Evolutionary conservation across 345 rosid genomes (phyloP).

Genomic region (Gossypium ekmanianum): DNA sequence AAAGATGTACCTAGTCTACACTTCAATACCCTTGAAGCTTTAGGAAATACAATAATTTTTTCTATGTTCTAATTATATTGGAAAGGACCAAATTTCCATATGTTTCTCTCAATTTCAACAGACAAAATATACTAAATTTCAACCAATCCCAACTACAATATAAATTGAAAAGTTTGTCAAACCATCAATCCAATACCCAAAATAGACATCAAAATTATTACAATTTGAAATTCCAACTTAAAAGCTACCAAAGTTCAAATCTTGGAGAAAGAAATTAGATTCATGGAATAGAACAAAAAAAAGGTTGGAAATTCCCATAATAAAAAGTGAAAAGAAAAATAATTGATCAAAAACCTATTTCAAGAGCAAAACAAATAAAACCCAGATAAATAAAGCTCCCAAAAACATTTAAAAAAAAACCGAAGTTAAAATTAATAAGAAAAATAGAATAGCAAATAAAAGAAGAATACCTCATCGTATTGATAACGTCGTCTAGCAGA

Average conservation of each 20-base stretch:
- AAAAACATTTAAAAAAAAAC: background rate
- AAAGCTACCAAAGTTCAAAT: background rate
- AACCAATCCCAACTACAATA: background rate
- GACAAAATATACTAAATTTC: background rate
- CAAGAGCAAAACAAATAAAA: background rate
- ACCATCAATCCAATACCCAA: background rate
- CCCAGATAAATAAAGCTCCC: background rate
- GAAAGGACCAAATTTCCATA: background rate
- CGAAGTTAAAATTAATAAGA: background rate
- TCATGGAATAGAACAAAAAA: background rate
- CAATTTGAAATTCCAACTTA: background rate
- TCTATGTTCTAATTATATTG: background rate
- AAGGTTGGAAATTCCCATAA: background rate
- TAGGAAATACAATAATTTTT: background rate
- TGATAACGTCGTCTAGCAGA: conserved; percentile 42
- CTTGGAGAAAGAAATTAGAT: background rate
- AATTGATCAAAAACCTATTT: background rate
- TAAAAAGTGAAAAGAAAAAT: background rate
- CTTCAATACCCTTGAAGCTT: background rate
- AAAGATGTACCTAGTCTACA: no score
- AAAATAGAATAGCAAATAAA: background rate
- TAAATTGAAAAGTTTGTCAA: background rate
- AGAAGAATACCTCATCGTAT: conserved; percentile 40
- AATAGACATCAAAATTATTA: background rate
- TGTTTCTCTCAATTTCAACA: background rate